Evolutionary conservation across 1,284 basidiomycete genomes (phyloP), one percentile per base, ranked within the genome.

Genomic region (Ganoderma lingzhi): DNA sequence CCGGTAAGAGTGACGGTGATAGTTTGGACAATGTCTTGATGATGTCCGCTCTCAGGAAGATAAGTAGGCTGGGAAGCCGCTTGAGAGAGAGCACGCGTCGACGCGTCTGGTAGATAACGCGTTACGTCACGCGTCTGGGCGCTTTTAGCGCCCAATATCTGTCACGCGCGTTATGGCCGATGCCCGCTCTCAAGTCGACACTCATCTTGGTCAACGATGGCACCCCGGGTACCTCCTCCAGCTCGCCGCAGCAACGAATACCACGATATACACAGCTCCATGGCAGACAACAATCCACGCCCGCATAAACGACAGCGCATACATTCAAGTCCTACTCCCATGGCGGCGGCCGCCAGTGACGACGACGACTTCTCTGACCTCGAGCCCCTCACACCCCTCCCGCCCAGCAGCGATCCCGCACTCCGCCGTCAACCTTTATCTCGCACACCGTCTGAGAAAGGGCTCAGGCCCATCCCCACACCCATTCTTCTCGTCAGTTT

Each of bases 401-500:
- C 70, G 45, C 65, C 75, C 14, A 71, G 68, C 64, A 70, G 66
- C 48, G 37, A 72, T 51, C 55, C 72, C 63, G 65, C 71, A 62
- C 66, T 56, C 32, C 70, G 39, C 3, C 5, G 32, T 10, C 8
- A 39, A 39, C 48, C 61, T 2, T 39, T 17, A 4, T 39, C 62
- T 44, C 30, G 39, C 6, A 35, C 53, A 0, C 45, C 63, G 32
- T 45, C 62, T 10, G 42, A 64, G 17, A 44, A 60, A n/a, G 66
- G 61, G 9, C 66, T 80, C 19, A 74, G 70, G 53, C 82, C 83
- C 1, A 76, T 90, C 1, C 87, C 89, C 0, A 78, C 84, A 2
- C 78, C 83, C 6, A 78, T 84, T 4, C 82, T 93, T 8, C 85
- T 93, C 17, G 83, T 92, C 14, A 84, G 86, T 9, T 79, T 93